Conservation (phyloP, 352 stramenopile species). For the Thalassiosira mediterranea region DNA sequence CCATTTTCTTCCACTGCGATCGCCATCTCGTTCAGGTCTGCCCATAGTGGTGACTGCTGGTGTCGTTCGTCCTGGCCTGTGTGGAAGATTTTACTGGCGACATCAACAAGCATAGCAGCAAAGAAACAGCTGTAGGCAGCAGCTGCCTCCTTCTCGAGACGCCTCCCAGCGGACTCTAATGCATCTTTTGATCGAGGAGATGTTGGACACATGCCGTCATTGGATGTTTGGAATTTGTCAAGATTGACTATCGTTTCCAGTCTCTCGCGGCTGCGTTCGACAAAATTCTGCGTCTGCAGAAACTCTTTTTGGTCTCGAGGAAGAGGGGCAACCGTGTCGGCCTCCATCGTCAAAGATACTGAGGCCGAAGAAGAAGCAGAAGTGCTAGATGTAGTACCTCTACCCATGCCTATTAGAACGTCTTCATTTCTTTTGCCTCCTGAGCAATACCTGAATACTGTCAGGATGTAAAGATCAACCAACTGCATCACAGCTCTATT, state of each 20-base stretch:
- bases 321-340: conserved; percentile 71
- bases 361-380: conserved; percentile 13
- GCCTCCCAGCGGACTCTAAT: conserved; percentile 22
- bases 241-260: conserved; percentile 75
- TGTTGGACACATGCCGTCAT: conserved; percentile 18
- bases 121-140: conserved; percentile 66
- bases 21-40: conserved; percentile 27
- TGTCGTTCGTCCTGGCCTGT: conserved; percentile 8
- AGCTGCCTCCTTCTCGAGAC: conserved; percentile 62
- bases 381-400: conserved; percentile 21
- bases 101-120: conserved; percentile 49
- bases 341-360: conserved; percentile 62
- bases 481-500: conserved; percentile 61
- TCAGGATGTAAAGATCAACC: conserved; percentile 79
- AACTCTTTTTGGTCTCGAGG: conserved; percentile 40
- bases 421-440: conserved; percentile 69
- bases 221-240: conserved; percentile 70
- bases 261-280: conserved; percentile 57
- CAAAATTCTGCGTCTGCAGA: conserved; percentile 50
- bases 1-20: conserved; percentile 21
- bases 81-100: conserved; percentile 38
- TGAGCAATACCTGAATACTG: conserved; percentile 75
- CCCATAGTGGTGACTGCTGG: conserved; percentile 29
- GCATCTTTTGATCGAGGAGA: conserved; percentile 43
- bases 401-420: conserved; percentile 62